A percentile compares a stretch with the other conserved stretches of the same genome.
Evolutionary conservation across 2,329 filamentous ascomycete species (phyloP).

Genomic region (Cordyceps militaris): DNA sequence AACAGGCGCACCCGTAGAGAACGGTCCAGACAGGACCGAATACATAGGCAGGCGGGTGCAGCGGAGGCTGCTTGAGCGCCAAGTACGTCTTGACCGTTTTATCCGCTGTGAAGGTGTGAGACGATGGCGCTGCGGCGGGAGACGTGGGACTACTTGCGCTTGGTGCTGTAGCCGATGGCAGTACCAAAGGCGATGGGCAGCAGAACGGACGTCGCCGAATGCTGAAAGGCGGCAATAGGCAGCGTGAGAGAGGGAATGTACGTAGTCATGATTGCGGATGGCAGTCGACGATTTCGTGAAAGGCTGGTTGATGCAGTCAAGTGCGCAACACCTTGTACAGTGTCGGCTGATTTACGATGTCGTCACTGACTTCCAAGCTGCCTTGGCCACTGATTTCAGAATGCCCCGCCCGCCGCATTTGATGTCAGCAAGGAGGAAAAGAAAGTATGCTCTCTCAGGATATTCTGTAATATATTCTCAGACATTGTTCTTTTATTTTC

Average conservation of each 20-base stretch:
- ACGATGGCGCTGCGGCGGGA: not conserved
- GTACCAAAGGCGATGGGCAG: constrained; percentile 68
- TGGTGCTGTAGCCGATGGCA: constrained; percentile 62
- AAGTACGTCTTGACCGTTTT: constrained; percentile 56
- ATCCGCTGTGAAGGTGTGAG: constrained; percentile 36
- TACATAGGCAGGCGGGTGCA: constrained; percentile 52
- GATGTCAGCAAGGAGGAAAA: not conserved
- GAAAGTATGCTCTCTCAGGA: no score
- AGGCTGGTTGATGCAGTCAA: not conserved
- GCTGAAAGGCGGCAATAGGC: constrained; percentile 62
- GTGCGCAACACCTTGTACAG: not conserved
- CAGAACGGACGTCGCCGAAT: constrained; percentile 65
- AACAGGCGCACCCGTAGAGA: constrained; percentile 47
- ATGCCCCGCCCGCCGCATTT: not conserved
- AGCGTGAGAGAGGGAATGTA: constrained; percentile 73
- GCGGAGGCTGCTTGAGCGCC: constrained; percentile 59
- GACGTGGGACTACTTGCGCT: constrained; percentile 43
- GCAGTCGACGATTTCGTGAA: not conserved
- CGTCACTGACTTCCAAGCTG: not conserved
- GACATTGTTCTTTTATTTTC: not conserved
- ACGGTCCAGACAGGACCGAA: constrained; percentile 61
- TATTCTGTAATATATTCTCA: not conserved
- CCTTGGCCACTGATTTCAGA: not conserved
- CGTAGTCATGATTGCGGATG: constrained; percentile 56
- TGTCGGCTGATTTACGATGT: not conserved